These are phyloP conservation scores for Symbiotaphrina buchneri DNA, from an alignment of 495 filamentous ascomycete species.

Conservation along the genomic window DNA sequence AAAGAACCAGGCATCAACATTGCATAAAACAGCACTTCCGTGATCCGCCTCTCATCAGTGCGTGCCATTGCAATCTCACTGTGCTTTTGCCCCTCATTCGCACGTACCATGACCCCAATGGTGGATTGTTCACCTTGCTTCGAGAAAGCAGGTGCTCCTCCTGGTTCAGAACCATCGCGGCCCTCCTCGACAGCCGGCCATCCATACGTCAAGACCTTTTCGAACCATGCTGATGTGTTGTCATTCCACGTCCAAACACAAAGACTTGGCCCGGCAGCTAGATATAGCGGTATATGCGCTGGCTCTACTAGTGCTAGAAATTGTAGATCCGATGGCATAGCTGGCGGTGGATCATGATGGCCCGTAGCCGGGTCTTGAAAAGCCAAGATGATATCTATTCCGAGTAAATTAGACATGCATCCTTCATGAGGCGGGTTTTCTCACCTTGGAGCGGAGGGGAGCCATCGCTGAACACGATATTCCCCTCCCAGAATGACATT, in stretches of 20 bases:
- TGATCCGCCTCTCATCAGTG: neutral
- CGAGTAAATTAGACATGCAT: neutral
- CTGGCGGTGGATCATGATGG: too few species aligned
- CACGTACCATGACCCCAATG: conserved; percentile 2
- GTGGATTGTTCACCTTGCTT: neutral
- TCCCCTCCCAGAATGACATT: too few species aligned
- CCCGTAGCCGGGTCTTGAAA: too few species aligned
- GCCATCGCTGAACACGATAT: too few species aligned
- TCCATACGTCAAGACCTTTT: neutral
- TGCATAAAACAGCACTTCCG: conserved; percentile 2
- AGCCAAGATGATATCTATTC: neutral
- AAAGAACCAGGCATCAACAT: neutral
- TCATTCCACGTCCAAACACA: conserved; percentile 1
- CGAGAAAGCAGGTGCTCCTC: neutral
- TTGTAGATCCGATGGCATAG: neutral
- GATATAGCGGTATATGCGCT: conserved; percentile 2
- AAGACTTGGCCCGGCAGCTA: neutral
- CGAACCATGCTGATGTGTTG: conserved; percentile 1
- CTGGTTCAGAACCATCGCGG: neutral
- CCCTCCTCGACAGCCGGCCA: neutral
- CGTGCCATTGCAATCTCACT: neutral
- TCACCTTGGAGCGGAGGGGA: too few species aligned
- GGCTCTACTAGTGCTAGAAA: conserved; percentile 2
- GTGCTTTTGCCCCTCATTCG: neutral
- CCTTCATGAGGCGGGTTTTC: too few species aligned